Evolutionary conservation across 176 grass and related monocot species (phyloP).

Genomic region (Triticum aestivum): IWGSC_CS_RefSeq_v2.1 NC_057803.1:581404394-581404893

Average conservation of each 20-base stretch:
- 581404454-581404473: background rate
- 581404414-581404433: background rate
- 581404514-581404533: constrained; percentile 31
- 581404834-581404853: background rate
- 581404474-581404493: background rate
- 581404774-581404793: background rate
- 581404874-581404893: background rate
- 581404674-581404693: background rate
- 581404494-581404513: background rate
- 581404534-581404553: background rate
- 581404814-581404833: background rate
- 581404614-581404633: background rate
- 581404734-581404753: background rate
- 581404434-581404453: background rate
- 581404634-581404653: background rate
- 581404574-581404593: background rate
- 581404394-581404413: background rate
- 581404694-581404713: background rate
- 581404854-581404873: background rate
- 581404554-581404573: background rate
- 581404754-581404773: background rate
- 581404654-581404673: background rate
- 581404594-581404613: background rate
- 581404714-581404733: background rate
- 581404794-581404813: background rate